A percentile compares a stretch with the other conserved stretches of the same genome.
phyloP scores from a whole-genome alignment of 805 yeast genomes.

The Zygosaccharomyces bailii region DNA sequence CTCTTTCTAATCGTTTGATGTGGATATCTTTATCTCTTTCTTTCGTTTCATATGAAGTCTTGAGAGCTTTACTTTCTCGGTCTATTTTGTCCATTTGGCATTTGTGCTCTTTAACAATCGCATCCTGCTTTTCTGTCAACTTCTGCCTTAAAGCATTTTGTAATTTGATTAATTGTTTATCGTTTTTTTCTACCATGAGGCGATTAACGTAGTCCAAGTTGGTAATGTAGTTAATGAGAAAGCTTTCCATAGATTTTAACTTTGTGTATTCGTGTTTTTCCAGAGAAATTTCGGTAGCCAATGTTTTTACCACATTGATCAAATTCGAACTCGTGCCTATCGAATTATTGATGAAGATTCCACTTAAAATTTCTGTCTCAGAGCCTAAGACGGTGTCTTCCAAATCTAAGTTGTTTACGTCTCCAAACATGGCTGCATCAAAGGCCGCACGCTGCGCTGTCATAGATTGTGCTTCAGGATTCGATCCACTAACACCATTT shows the following conservation, averaged over 20 bases:
- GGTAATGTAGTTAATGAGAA: slow-evolving; percentile 47
- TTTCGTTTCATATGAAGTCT: slow-evolving; percentile 14
- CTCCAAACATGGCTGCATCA: slow-evolving; percentile 62
- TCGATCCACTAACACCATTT: slow-evolving; percentile 2
- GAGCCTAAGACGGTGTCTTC: slow-evolving; percentile 52
- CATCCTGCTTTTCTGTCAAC: slow-evolving; percentile 29
- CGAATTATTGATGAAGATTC: slow-evolving; percentile 57
- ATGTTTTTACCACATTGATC: slow-evolving; percentile 51
- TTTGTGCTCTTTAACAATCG: slow-evolving; percentile 20
- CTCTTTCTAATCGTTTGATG: slow-evolving; percentile 23
- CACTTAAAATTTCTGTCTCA: slow-evolving; percentile 47
- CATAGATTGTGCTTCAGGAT: slow-evolving; percentile 14
- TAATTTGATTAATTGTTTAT: slow-evolving; percentile 28
- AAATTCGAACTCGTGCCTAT: slow-evolving; percentile 54
- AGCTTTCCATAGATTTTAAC: slow-evolving; percentile 51
- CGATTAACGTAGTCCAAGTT: slow-evolving; percentile 33
- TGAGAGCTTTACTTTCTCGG: slow-evolving; percentile 17
- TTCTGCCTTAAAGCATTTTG: slow-evolving; percentile 31
- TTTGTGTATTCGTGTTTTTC: slow-evolving; percentile 59
- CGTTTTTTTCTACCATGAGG: slow-evolving; percentile 33
- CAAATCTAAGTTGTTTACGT: slow-evolving; percentile 44
- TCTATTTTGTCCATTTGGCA: slow-evolving; percentile 21
- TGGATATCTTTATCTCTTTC: slow-evolving; percentile 17
- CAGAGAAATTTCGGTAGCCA: slow-evolving; percentile 53
- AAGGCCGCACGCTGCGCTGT: slow-evolving; percentile 38